Evolutionary conservation across 495 filamentous ascomycete genomes (phyloP).

Genomic region (Aspergillus mulundensis): DNA sequence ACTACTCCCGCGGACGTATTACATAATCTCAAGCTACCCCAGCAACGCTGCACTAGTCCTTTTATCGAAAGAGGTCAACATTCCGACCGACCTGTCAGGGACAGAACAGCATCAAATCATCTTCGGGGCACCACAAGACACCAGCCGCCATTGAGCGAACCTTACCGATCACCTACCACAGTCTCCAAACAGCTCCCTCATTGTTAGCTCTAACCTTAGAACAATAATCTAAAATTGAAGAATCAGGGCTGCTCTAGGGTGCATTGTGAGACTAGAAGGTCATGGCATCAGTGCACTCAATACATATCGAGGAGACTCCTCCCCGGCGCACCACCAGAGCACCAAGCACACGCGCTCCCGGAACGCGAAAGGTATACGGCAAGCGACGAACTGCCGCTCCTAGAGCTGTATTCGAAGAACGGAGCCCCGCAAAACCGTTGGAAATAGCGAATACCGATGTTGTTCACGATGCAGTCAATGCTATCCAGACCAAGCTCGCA

Average conservation of each 20-base stretch:
- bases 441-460: conserved; percentile 3
- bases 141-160: background rate
- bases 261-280: background rate
- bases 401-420: conserved; percentile 38
- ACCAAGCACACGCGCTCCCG: conserved; percentile 21
- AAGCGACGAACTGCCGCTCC: conserved; percentile 40
- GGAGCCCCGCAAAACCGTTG: conserved; percentile 28
- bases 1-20: background rate
- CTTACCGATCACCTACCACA: background rate
- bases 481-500: conserved; percentile 32
- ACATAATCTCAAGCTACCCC: background rate
- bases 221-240: no score
- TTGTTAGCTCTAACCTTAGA: background rate
- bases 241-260: background rate
- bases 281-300: conserved; percentile 10
- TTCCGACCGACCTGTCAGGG: background rate
- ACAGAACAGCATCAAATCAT: no score
- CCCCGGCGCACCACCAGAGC: conserved; percentile 14
- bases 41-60: conserved; percentile 1
- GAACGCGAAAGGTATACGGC: conserved; percentile 39
- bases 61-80: background rate
- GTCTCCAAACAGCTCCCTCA: background rate
- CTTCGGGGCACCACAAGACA: no score
- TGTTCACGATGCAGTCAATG: conserved; percentile 23
- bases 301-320: conserved; percentile 6